Evolutionary conservation across 2,329 filamentous ascomycete species (phyloP), one percentile per base, ranked within the genome.

Genomic region (Pseudohalonectria lignicola): DNA sequence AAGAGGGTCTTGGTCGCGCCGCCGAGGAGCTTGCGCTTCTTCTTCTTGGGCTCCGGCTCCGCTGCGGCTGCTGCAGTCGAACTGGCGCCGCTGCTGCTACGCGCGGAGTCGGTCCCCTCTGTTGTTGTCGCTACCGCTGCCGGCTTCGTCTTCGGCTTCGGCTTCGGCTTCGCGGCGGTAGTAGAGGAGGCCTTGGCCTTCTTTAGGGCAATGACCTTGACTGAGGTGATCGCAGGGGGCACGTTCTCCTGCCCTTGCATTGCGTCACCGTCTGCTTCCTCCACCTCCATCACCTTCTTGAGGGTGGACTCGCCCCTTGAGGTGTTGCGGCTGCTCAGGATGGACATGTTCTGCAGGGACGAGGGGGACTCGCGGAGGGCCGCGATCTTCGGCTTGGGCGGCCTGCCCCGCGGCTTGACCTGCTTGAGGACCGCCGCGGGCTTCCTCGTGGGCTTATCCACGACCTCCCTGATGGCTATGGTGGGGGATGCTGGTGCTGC

Each of bases 21-120:
- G 4, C 79, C 76, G 2, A 84, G 65, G 5, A 86, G 61, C 58
- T 86, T 88, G 44, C 82, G 75, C 64, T 82, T 87, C 67, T 81
- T 86, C 53, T 75, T 79, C 56, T 67, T 73, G 6, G 57, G 62
- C 45, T 69, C 62, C 21, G 47, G 49, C 45, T 61, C 59, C 33
- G 9, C 37, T 31, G 40, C 42, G 41, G 16, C 49, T 45, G n/a
- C n/a, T n/a, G n/a, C n/a, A n/a, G n/a, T n/a, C n/a, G 46, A 11
- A 15, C 35, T 34, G 13, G 37, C 31, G 26, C 30, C 33, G 43
- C 43, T 41, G 39, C 40, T 25, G 31, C 42, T 26, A 4, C 57
- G 61, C 44, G 68, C 62, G 19, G 47, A 49, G 45, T 61, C 59
- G 31, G 6, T 37, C 33, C 39, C 42, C 41, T 16, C 48, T 45